A percentile compares a stretch with the other conserved stretches of the same genome.
Conservation (phyloP, 768 basidiomycete genomes). For the Austroboletus eburneus region DNA sequence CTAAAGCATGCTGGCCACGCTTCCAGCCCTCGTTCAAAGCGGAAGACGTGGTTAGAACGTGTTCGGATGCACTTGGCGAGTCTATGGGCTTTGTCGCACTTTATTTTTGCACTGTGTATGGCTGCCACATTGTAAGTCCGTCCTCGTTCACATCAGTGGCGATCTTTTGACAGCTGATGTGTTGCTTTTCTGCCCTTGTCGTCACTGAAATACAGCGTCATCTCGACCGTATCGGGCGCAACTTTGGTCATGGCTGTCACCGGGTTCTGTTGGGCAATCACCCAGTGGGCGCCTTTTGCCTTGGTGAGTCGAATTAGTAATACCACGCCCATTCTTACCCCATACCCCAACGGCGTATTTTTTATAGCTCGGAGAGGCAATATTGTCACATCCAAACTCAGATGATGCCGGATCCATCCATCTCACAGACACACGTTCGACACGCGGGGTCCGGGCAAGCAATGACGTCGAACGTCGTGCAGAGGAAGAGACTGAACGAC, state of each 20-base stretch:
- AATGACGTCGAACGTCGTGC: slow-evolving; percentile 16
- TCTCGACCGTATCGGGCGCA: slow-evolving; percentile 62
- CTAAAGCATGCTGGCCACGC: slow-evolving; percentile 14
- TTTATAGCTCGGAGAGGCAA: slow-evolving; percentile 76
- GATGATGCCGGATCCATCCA: slow-evolving; percentile 36
- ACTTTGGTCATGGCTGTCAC: slow-evolving; percentile 72
- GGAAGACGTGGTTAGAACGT: slow-evolving; percentile 33
- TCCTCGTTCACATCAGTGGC: slow-evolving; percentile 8
- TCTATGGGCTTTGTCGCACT: slow-evolving; percentile 76
- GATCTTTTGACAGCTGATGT: slow-evolving; percentile 12
- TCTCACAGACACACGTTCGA: slow-evolving; percentile 35
- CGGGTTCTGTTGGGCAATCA: slow-evolving; percentile 91
- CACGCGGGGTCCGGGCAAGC: slow-evolving; percentile 6
- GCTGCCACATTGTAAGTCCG: slow-evolving; percentile 72
- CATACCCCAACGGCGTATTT: slow-evolving; percentile 11
- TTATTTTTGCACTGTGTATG: slow-evolving; percentile 75
- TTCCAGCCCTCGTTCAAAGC: slow-evolving; percentile 16
- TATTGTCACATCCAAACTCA: slow-evolving; percentile 57
- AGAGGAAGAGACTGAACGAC: slow-evolving; percentile 25
- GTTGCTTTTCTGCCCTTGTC: slow-evolving; percentile 4
- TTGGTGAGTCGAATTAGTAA: no score
- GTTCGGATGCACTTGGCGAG: slow-evolving; percentile 59
- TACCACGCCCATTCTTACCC: slow-evolving; percentile 15
- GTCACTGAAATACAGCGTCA: slow-evolving; percentile 49
- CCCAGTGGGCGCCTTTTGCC: slow-evolving; percentile 91